Percentiles rank a stretch among this genome's conserved stretches.
Conservation (phyloP, 2,329 filamentous ascomycete species). For the Fusarium mangiferae region DNA sequence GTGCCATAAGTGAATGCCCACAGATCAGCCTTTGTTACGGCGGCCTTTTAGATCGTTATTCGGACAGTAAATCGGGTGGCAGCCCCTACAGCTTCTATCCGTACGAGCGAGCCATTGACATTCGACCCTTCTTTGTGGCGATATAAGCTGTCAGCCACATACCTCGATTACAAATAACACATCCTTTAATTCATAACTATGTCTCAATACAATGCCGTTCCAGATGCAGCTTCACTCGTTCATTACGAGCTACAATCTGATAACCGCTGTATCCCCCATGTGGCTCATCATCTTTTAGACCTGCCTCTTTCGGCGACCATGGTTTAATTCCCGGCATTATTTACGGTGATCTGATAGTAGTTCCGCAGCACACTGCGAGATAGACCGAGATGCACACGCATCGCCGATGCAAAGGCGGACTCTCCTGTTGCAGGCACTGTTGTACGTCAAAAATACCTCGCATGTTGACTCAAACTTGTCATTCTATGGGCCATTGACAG, state of each 20-base stretch:
- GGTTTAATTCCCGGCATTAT: neutral
- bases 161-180: too few species aligned
- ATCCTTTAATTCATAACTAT: too few species aligned
- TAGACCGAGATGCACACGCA: neutral
- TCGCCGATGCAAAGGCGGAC: neutral
- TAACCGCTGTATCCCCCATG: neutral
- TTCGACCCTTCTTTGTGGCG: too few species aligned
- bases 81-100: neutral
- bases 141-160: too few species aligned
- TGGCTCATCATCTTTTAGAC: neutral
- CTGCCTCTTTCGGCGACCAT: neutral
- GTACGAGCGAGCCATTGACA: neutral
- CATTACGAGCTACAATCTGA: neutral
- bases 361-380: neutral
- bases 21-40: neutral
- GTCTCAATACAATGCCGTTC: neutral
- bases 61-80: too few species aligned
- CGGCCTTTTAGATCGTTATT: neutral
- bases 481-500: neutral
- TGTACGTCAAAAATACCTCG: neutral
- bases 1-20: too few species aligned
- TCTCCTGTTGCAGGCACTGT: neutral
- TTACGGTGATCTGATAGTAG: neutral
- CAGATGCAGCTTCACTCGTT: neutral
- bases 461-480: neutral